Percentiles rank a stretch among this genome's conserved stretches.
Evolutionary conservation across 345 rosid species (phyloP).

Genomic region (Eucalyptus caleyi): DNA sequence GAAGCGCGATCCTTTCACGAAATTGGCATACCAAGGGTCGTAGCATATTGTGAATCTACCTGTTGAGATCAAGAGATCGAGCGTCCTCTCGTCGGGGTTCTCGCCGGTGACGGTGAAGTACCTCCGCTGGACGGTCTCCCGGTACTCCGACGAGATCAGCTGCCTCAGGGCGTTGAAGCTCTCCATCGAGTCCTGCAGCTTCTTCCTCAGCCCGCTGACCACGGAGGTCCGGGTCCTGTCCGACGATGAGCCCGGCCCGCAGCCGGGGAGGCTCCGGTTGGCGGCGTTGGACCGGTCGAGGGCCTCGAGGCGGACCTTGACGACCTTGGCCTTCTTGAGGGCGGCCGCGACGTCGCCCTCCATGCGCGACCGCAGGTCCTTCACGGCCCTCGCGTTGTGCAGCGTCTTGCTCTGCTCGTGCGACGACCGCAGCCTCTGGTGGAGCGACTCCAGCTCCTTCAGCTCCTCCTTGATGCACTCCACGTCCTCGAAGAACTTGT

Average conservation of each 20-base stretch:
- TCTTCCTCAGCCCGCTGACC: conserved; percentile 71
- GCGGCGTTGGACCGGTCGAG: conserved; percentile 71
- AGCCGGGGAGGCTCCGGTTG: conserved; percentile 50
- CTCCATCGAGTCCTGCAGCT: conserved; percentile 69
- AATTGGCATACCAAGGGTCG: not conserved
- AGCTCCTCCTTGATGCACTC: conserved; percentile 77
- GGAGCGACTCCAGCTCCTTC: conserved; percentile 45
- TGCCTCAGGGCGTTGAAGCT: conserved; percentile 45
- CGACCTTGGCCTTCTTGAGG: conserved; percentile 52
- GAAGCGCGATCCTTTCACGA: not conserved
- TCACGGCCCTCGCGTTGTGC: conserved; percentile 60
- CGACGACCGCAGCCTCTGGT: conserved; percentile 48
- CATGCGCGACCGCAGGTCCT: conserved; percentile 53
- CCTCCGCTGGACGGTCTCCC: conserved; percentile 75
- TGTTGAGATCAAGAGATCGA: conserved; percentile 63
- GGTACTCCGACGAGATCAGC: conserved; percentile 48
- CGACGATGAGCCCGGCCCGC: conserved; percentile 80
- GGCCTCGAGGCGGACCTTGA: conserved; percentile 64
- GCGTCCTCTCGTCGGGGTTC: conserved; percentile 52
- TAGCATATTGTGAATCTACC: conserved; percentile 7
- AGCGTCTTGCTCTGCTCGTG: conserved; percentile 59
- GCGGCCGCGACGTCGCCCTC: conserved; percentile 49
- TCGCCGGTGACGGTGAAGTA: conserved; percentile 75
- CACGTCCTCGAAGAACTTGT: conserved; percentile 70
- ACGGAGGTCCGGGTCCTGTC: conserved; percentile 80